Conservation (phyloP, 305 asterid species). For the Euphrasia arctica region DNA sequence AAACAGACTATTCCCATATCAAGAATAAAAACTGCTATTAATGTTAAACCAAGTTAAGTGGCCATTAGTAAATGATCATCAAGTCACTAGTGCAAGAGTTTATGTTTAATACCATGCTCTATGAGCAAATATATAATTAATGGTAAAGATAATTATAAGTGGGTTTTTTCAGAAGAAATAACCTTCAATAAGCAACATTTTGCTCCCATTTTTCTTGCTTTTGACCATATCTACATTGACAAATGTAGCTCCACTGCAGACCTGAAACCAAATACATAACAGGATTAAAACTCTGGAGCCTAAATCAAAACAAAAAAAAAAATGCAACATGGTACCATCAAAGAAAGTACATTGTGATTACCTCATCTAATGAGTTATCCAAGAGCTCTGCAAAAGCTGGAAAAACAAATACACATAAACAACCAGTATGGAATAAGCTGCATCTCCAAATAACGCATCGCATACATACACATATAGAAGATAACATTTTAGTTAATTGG, state of each 20-base stretch:
- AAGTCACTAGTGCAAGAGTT: conserved; percentile 16
- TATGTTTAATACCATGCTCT: background rate
- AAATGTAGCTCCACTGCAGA: conserved; percentile 76
- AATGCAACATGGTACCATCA: background rate
- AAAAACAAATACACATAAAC: conserved; percentile 26
- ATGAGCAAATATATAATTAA: background rate
- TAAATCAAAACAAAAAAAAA: conserved; percentile 7
- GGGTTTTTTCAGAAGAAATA: conserved; percentile 11
- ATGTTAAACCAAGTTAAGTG: background rate
- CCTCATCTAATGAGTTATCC: conserved; percentile 94
- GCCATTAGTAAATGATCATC: conserved; percentile 18
- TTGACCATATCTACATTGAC: conserved; percentile 71
- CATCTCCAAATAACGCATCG: conserved; percentile 16
- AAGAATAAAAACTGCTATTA: conserved; percentile 2
- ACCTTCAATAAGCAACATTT: conserved; percentile 92
- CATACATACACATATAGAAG: conserved; percentile 11
- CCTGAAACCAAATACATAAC: conserved; percentile 36
- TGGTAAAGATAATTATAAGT: background rate
- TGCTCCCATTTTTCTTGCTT: conserved; percentile 74
- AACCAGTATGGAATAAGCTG: conserved; percentile 13
- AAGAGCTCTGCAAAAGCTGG: conserved; percentile 96
- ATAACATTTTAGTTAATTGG: conserved; percentile 13
- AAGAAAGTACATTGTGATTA: conserved; percentile 26
- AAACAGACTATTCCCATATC: conserved; percentile 4
- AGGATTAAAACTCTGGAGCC: conserved; percentile 18